Percentiles rank a stretch among this genome's conserved stretches.
These are phyloP conservation scores for Scheffersomyces stipitis DNA, from an alignment of 805 yeast species.

Conservation along the genomic window DNA sequence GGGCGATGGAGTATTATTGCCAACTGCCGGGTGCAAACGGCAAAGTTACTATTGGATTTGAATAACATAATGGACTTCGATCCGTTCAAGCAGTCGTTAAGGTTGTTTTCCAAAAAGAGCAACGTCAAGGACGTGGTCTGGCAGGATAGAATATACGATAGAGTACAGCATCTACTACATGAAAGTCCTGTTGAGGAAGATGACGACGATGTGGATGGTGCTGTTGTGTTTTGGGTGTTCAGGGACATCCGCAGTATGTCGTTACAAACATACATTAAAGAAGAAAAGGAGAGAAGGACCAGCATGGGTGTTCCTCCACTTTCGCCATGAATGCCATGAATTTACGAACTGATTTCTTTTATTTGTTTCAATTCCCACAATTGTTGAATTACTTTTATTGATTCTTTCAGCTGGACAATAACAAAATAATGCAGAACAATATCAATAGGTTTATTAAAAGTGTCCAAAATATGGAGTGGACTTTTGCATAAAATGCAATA, in stretches of 20 bases:
- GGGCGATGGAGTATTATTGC: constrained; percentile 17
- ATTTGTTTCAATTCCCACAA: no score
- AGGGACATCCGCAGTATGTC: constrained; percentile 23
- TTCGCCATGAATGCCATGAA: neutral
- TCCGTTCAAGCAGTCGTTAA: constrained; percentile 14
- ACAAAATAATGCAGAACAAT: no score
- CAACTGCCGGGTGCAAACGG: constrained; percentile 14
- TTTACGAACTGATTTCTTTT: no score
- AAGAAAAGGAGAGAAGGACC: neutral
- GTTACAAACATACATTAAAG: constrained; percentile 7
- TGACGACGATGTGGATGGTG: constrained; percentile 20
- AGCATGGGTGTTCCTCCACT: neutral
- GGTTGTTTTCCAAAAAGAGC: constrained; percentile 9
- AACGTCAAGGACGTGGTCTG: constrained; percentile 7
- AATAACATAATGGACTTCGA: constrained; percentile 21
- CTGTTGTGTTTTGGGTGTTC: constrained; percentile 22
- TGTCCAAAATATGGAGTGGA: no score
- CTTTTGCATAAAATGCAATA: no score
- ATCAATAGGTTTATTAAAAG: no score
- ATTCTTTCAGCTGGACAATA: no score
- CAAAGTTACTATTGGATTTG: constrained; percentile 14
- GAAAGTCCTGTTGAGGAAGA: constrained; percentile 2
- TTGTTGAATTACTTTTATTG: no score
- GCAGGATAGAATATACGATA: constrained; percentile 4
- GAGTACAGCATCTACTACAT: constrained; percentile 6